Percentiles rank a stretch among this genome's conserved stretches.
These are phyloP conservation scores for Yamadazyma insecticola DNA, from an alignment of 805 yeast species.

Conservation along the genomic window DNA sequence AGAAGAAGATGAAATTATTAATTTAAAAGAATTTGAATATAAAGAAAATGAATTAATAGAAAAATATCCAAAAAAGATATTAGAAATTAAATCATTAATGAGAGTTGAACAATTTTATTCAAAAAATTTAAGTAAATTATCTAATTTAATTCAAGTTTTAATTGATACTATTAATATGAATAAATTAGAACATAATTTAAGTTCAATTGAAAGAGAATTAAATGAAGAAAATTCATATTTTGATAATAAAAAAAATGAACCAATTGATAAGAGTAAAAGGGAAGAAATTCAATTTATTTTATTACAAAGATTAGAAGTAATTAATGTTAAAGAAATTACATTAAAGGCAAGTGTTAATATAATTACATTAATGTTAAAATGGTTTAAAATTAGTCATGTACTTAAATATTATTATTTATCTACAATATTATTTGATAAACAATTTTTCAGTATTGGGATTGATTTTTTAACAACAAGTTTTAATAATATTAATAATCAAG, in stretches of 20 bases:
- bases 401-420: slow-evolving; percentile 74
- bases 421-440: slow-evolving; percentile 70
- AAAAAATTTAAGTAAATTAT: slow-evolving; percentile 48
- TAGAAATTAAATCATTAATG: slow-evolving; percentile 39
- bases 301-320: slow-evolving; percentile 47
- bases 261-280: background rate
- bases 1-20: background rate
- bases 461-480: slow-evolving; percentile 32
- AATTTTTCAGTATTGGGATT: slow-evolving; percentile 37
- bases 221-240: slow-evolving; percentile 28
- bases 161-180: slow-evolving; percentile 60
- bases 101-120: slow-evolving; percentile 61
- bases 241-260: slow-evolving; percentile 3
- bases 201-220: slow-evolving; percentile 32
- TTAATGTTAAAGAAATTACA: slow-evolving; percentile 58
- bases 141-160: slow-evolving; percentile 60
- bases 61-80: slow-evolving; percentile 30
- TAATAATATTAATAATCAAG: slow-evolving; percentile 31
- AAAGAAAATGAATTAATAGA: slow-evolving; percentile 13
- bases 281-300: slow-evolving; percentile 18
- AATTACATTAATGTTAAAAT: slow-evolving; percentile 50
- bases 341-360: slow-evolving; percentile 56
- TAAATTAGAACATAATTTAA: slow-evolving; percentile 31
- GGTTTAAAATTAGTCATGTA: slow-evolving; percentile 79
- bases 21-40: slow-evolving; percentile 23